These are phyloP conservation scores for Aspergillus homomorphus DNA, from an alignment of 495 filamentous ascomycete species.

Conservation along the genomic window DNA sequence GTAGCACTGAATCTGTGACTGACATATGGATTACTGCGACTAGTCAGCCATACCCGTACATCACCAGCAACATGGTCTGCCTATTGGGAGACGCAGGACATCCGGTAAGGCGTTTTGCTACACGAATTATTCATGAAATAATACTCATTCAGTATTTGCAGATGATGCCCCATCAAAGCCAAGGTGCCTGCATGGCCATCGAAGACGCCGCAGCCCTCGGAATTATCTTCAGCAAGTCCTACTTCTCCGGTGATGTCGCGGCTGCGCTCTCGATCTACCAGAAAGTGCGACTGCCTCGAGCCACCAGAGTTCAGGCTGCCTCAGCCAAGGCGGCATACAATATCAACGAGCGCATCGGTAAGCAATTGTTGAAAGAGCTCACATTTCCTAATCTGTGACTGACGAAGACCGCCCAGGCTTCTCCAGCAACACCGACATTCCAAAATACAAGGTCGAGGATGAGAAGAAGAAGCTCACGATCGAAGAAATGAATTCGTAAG, in stretches of 20 bases:
- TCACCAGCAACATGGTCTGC: slow-evolving; percentile 31
- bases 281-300: slow-evolving; percentile 41
- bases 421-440: slow-evolving; percentile 41
- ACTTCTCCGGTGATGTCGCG: slow-evolving; percentile 41
- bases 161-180: slow-evolving; percentile 53
- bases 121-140: background rate
- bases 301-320: slow-evolving; percentile 42
- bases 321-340: slow-evolving; percentile 47
- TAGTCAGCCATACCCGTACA: slow-evolving; percentile 39
- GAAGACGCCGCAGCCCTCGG: slow-evolving; percentile 50
- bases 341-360: slow-evolving; percentile 50
- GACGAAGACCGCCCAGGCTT: slow-evolving; percentile 30
- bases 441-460: slow-evolving; percentile 46
- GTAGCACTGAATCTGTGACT: background rate
- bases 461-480: slow-evolving; percentile 49
- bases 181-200: slow-evolving; percentile 51
- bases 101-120: slow-evolving; percentile 19
- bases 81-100: slow-evolving; percentile 41
- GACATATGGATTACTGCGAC: slow-evolving; percentile 11
- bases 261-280: slow-evolving; percentile 43
- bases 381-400: background rate
- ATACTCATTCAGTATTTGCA: slow-evolving; percentile 7
- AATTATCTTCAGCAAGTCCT: slow-evolving; percentile 41
- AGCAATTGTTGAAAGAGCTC: slow-evolving; percentile 8
- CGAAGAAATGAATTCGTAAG: slow-evolving; percentile 52